These are phyloP conservation scores for Abrus pulchellus DNA, from an alignment of 306 rosid species.

Conservation along the genomic window DNA sequence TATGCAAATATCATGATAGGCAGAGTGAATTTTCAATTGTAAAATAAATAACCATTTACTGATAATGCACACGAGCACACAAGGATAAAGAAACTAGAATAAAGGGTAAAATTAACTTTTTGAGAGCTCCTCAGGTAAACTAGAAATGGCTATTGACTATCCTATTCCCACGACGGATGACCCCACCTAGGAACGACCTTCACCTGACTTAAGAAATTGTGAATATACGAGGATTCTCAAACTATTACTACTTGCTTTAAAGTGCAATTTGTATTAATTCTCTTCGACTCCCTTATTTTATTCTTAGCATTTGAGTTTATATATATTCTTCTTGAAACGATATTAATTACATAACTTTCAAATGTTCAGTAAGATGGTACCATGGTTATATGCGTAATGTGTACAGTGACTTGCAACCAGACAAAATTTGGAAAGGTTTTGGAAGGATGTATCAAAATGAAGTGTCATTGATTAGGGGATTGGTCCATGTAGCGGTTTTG, in stretches of 20 bases:
- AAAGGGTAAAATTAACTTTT: not conserved
- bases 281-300: not conserved
- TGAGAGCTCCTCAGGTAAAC: not conserved
- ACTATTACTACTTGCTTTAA: not conserved
- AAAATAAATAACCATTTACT: too few species aligned
- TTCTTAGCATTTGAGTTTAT: not conserved
- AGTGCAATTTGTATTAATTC: not conserved
- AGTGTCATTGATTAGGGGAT: not conserved
- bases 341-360: not conserved
- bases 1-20: too few species aligned
- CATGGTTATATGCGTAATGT: not conserved
- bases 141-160: not conserved
- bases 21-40: too few species aligned
- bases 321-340: not conserved
- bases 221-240: not conserved
- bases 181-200: not conserved
- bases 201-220: not conserved
- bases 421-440: not conserved
- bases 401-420: not conserved
- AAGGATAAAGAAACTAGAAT: too few species aligned
- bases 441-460: not conserved
- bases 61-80: too few species aligned
- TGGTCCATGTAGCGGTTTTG: constrained; percentile 7
- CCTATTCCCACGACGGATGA: not conserved
- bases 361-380: not conserved